A percentile compares a stretch with the other conserved stretches of the same genome.
Evolutionary conservation across 352 stramenopile species (phyloP).

Genomic region (Thalassiosira mediterranea): DNA sequence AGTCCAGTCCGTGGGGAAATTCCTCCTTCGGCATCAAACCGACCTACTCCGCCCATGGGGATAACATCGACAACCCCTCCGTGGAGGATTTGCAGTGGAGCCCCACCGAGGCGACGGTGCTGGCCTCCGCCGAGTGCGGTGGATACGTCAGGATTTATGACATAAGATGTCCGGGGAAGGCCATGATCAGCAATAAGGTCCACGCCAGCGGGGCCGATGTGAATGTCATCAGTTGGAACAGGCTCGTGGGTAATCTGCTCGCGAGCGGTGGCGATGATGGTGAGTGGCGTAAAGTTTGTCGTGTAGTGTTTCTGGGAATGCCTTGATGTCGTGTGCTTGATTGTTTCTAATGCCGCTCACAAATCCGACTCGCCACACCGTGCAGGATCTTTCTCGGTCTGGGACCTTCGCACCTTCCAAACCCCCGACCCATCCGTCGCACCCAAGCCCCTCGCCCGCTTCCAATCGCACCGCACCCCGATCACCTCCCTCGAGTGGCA

Average conservation of each 20-base stretch:
- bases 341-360: no score
- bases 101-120: conserved; percentile 94
- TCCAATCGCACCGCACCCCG: conserved; percentile 93
- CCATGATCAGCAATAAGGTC: conserved; percentile 92
- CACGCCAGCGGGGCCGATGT: conserved; percentile 92
- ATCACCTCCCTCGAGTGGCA: conserved; percentile 99
- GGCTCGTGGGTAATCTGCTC: conserved; percentile 95
- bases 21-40: conserved; percentile 52
- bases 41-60: conserved; percentile 58
- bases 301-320: conserved; percentile 35
- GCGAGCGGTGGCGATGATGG: conserved; percentile 97
- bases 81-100: conserved; percentile 99
- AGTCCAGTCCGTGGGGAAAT: conserved; percentile 25
- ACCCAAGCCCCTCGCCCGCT: conserved; percentile 89
- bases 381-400: conserved; percentile 75
- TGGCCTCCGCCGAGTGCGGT: conserved; percentile 94
- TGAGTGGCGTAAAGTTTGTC: conserved; percentile 43
- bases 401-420: conserved; percentile 94
- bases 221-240: conserved; percentile 99
- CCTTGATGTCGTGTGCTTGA: conserved; percentile 29
- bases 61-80: conserved; percentile 69
- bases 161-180: conserved; percentile 87
- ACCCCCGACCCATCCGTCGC: conserved; percentile 18
- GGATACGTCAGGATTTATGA: conserved; percentile 97
- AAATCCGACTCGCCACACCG: no score